These are phyloP conservation scores for Oidium heveae DNA, from an alignment of 2,329 filamentous ascomycete species.

Conservation along the genomic window DNA sequence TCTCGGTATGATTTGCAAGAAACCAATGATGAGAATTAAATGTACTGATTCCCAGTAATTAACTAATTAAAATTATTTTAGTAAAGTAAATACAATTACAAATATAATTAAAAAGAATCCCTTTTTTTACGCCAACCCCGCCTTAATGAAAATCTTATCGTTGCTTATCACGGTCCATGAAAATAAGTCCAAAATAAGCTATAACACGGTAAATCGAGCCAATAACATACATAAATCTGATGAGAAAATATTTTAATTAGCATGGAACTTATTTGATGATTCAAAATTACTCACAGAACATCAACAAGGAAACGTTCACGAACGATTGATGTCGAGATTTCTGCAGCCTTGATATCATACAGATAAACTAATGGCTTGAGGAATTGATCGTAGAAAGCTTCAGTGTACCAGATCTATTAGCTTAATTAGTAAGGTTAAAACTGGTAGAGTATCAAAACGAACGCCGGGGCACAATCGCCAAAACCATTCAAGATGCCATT, in stretches of 20 bases:
- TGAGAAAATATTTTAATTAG: neutral
- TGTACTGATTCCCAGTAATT: too few relatives aligned
- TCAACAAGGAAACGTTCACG: conserved; percentile 22
- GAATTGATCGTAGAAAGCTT: conserved; percentile 28
- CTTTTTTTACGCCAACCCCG: too few relatives aligned
- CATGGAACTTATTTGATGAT: neutral
- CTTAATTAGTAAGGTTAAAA: neutral
- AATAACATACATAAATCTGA: conserved; percentile 17
- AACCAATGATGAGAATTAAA: too few relatives aligned
- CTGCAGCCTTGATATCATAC: conserved; percentile 24
- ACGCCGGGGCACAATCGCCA: conserved; percentile 26
- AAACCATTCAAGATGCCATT: conserved; percentile 28
- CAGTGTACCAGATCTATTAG: conserved; percentile 22
- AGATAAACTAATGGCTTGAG: conserved; percentile 23
- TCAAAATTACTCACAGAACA: conserved; percentile 8
- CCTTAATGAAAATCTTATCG: conserved; percentile 2
- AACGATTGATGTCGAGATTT: conserved; percentile 19
- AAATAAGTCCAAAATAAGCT: conserved; percentile 18
- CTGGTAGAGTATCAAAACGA: conserved; percentile 4
- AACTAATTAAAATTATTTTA: too few relatives aligned
- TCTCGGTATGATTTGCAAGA: too few relatives aligned
- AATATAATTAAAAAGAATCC: too few relatives aligned
- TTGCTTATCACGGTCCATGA: conserved; percentile 10
- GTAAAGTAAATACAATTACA: too few relatives aligned
- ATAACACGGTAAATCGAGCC: conserved; percentile 21